These are phyloP conservation scores for Panaeolus papilionaceus DNA, from an alignment of 768 basidiomycete species.

Conservation along the genomic window DNA sequence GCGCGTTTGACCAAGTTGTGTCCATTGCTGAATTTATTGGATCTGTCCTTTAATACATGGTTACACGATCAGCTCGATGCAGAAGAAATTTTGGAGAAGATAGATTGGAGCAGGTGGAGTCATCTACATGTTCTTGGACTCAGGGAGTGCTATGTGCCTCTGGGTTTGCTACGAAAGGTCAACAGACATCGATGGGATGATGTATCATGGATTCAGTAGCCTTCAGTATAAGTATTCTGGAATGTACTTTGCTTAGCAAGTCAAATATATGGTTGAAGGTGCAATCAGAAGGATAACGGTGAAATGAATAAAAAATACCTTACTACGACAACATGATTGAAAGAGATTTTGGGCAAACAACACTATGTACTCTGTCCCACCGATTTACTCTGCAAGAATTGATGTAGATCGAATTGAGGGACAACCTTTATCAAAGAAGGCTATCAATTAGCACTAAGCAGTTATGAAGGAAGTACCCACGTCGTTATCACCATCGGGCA, in stretches of 20 bases:
- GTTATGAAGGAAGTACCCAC: slow-evolving; percentile 32
- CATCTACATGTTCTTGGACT: slow-evolving; percentile 61
- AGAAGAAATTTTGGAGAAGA: slow-evolving; percentile 48
- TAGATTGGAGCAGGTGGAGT: slow-evolving; percentile 66
- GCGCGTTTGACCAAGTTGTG: slow-evolving; percentile 63
- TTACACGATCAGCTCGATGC: slow-evolving; percentile 36
- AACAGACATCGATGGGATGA: slow-evolving; percentile 74
- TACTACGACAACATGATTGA: no score
- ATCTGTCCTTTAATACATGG: slow-evolving; percentile 72
- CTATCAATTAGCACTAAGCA: not conserved
- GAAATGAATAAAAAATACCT: no score
- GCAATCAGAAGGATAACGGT: no score
- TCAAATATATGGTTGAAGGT: no score
- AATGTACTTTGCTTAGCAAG: no score
- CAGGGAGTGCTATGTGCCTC: slow-evolving; percentile 55
- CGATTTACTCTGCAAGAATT: slow-evolving; percentile 55
- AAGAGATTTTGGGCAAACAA: not conserved
- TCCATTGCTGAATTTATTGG: slow-evolving; percentile 66
- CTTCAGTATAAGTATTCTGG: not conserved
- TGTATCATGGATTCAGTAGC: slow-evolving; percentile 42
- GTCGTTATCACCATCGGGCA: slow-evolving; percentile 45
- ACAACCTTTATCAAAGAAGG: slow-evolving; percentile 39
- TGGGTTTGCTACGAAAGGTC: slow-evolving; percentile 48
- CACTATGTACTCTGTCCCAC: slow-evolving; percentile 31
- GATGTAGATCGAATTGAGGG: slow-evolving; percentile 60